Conservation (phyloP, 2,329 filamentous ascomycete species). For the Tolypocladium endophyticum region DNA sequence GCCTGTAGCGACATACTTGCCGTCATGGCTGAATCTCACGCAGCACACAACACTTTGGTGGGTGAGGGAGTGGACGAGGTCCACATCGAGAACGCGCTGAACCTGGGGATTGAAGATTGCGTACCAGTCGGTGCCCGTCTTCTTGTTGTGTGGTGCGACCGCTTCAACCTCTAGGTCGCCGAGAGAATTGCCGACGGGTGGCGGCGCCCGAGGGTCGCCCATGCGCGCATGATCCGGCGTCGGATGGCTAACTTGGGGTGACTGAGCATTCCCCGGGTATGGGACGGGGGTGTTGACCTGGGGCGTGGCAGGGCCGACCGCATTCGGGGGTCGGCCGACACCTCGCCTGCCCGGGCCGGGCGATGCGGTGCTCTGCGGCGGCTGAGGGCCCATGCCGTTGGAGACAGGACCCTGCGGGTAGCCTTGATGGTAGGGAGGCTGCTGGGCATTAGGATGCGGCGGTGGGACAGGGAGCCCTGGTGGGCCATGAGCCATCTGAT, state of each 20-base stretch:
- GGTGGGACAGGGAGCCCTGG: constrained; percentile 51
- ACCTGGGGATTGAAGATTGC: constrained; percentile 93
- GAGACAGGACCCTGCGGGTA: constrained; percentile 48
- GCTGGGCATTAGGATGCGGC: constrained; percentile 50
- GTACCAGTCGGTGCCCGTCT: constrained; percentile 86
- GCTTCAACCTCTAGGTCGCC: constrained; percentile 82
- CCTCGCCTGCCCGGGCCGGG: constrained; percentile 73
- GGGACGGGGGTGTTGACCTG: constrained; percentile 83
- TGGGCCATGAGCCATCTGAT: constrained; percentile 62
- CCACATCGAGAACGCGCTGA: constrained; percentile 81
- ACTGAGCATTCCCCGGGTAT: constrained; percentile 72
- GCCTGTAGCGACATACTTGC: constrained; percentile 90
- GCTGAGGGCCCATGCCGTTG: constrained; percentile 70
- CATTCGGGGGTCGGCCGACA: constrained; percentile 53
- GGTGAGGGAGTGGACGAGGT: constrained; percentile 82
- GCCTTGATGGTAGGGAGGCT: constrained; percentile 64
- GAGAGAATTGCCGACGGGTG: constrained; percentile 51
- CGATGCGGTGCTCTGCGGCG: constrained; percentile 75
- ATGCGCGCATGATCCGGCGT: constrained; percentile 57
- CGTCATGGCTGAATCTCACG: constrained; percentile 91
- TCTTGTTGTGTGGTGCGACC: constrained; percentile 77
- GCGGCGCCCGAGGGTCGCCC: constrained; percentile 35
- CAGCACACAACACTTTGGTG: constrained; percentile 98
- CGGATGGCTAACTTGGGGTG: constrained; percentile 79
- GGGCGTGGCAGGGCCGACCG: constrained; percentile 68